A percentile compares a stretch with the other conserved stretches of the same genome.
Conservation (phyloP, 2,329 filamentous ascomycete species). For the Akanthomyces muscarius region DNA sequence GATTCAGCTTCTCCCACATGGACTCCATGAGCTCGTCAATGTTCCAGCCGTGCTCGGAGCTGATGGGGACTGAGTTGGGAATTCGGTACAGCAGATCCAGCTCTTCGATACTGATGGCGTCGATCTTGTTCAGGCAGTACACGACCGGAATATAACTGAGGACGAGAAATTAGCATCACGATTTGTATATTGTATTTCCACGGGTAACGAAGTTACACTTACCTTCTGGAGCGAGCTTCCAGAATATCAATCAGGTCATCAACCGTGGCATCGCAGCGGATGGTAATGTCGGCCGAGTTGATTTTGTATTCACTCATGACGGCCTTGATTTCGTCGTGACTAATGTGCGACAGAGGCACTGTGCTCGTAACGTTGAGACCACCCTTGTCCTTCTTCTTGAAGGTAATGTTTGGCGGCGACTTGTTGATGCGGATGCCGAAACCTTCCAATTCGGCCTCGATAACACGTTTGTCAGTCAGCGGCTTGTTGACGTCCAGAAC, state of each 20-base stretch:
- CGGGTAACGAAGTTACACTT: constrained; percentile 17
- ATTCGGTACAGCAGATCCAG: constrained; percentile 94
- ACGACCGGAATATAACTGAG: constrained; percentile 94
- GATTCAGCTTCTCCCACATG: constrained; percentile 96
- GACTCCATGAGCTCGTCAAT: constrained; percentile 92
- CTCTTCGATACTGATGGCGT: constrained; percentile 96
- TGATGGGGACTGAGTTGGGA: constrained; percentile 94
- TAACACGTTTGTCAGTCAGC: constrained; percentile 91
- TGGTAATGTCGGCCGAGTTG: constrained; percentile 93
- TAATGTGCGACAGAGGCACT: constrained; percentile 85
- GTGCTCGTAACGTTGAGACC: constrained; percentile 96
- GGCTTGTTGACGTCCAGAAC: constrained; percentile 98
- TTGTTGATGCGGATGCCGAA: constrained; percentile 99
- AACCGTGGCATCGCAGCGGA: constrained; percentile 94
- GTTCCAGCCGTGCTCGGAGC: constrained; percentile 97
- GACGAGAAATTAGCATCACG: not conserved
- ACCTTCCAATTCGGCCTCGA: constrained; percentile 91
- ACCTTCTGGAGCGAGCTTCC: constrained; percentile 78
- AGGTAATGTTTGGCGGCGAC: constrained; percentile 94
- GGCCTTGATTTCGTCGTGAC: constrained; percentile 93
- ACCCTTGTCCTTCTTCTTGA: constrained; percentile 99
- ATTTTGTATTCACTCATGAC: constrained; percentile 98
- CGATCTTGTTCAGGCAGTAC: constrained; percentile 98
- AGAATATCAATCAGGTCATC: constrained; percentile 96
- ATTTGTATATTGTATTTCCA: constrained; percentile 14